phyloP scores from a whole-genome alignment of 1,284 basidiomycete genomes.

The Cryptococcus sp. region DNA sequence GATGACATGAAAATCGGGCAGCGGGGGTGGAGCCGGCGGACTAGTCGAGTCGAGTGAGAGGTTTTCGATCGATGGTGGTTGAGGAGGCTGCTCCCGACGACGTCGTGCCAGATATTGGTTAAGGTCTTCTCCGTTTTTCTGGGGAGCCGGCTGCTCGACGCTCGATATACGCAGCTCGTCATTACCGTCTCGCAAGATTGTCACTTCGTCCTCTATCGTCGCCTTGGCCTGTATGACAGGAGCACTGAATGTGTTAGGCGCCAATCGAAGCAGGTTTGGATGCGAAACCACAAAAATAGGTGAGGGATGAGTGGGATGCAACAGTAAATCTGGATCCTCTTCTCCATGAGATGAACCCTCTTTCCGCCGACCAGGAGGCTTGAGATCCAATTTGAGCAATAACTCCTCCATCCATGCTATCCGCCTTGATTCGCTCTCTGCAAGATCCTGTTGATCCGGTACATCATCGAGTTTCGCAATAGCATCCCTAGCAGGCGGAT shows the following conservation, averaged over 20 bases:
- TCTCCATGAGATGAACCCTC: constrained; percentile 13
- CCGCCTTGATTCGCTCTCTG: constrained; percentile 39
- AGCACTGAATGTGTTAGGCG: constrained; percentile 8
- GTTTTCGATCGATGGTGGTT: constrained; percentile 22
- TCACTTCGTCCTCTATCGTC: constrained; percentile 24
- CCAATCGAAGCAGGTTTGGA: constrained; percentile 31
- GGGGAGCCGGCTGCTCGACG: neutral
- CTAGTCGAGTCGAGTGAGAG: constrained; percentile 41
- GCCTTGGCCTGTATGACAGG: constrained; percentile 23
- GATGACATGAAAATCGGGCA: constrained; percentile 38
- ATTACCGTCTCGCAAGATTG: constrained; percentile 55
- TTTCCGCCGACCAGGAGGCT: constrained; percentile 18
- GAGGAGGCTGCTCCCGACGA: constrained; percentile 39
- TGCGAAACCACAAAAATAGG: constrained; percentile 44
- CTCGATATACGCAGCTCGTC: constrained; percentile 58
- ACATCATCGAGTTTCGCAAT: constrained; percentile 32
- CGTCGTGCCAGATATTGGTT: constrained; percentile 43
- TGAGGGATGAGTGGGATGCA: constrained; percentile 45
- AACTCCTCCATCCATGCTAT: constrained; percentile 40
- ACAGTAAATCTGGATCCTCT: constrained; percentile 35
- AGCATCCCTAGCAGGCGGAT: constrained; percentile 50
- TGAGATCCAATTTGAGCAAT: constrained; percentile 32
- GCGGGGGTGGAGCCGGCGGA: constrained; percentile 55
- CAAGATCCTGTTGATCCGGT: constrained; percentile 27
- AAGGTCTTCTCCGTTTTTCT: constrained; percentile 23